Evolutionary conservation across 495 filamentous ascomycete species (phyloP).

Genomic region (Pyrenula aspistea): DNA sequence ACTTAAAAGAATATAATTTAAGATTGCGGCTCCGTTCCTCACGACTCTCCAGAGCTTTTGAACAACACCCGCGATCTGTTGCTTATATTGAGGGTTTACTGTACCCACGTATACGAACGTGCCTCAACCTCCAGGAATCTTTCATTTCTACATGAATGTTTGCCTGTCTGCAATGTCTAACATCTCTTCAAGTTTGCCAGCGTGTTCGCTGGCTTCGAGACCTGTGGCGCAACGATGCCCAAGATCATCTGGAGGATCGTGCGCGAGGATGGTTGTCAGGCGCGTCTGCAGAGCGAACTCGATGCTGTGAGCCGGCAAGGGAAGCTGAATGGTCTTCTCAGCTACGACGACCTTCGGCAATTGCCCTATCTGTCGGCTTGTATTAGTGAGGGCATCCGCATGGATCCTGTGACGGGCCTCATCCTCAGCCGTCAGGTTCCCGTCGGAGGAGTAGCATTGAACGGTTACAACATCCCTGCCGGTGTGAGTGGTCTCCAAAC

Average conservation of each 20-base stretch:
- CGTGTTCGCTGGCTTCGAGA: background rate
- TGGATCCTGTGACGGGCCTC: conserved; percentile 27
- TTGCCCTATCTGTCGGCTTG: conserved; percentile 37
- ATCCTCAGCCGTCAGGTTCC: conserved; percentile 29
- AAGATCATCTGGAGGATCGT: background rate
- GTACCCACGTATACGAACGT: no score
- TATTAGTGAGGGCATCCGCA: conserved; percentile 31
- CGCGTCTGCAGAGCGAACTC: conserved; percentile 36
- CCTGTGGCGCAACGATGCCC: background rate
- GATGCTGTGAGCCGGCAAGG: conserved; percentile 16
- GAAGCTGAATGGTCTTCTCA: conserved; percentile 6
- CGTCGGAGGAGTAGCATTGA: conserved; percentile 22
- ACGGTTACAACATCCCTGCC: conserved; percentile 22
- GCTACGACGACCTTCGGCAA: conserved; percentile 18
- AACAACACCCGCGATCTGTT: no score
- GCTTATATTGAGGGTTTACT: no score
- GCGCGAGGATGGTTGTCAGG: background rate
- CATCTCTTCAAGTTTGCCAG: background rate
- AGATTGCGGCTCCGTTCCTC: no score
- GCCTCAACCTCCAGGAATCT: no score
- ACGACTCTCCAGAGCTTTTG: no score
- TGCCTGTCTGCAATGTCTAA: no score
- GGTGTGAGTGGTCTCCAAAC: conserved; percentile 8
- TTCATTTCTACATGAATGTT: no score
- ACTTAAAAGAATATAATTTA: no score